phyloP scores from a whole-genome alignment of 352 stramenopile species.

The Phytophthora capsici region DNA sequence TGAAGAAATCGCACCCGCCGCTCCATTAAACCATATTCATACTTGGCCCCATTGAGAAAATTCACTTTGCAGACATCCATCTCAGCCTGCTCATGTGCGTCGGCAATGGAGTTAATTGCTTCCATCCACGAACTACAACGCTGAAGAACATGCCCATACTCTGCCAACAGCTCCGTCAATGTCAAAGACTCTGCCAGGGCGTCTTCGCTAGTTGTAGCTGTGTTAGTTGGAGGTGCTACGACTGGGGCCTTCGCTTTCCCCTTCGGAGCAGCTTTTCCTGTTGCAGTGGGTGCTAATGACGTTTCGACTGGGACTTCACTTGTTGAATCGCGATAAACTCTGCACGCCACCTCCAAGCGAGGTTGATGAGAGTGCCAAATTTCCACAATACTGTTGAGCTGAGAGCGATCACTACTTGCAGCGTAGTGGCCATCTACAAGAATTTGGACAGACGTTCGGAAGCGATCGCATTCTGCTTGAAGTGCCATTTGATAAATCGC shows the following conservation, averaged over 20 bases:
- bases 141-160: slow-evolving; percentile 54
- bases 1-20: slow-evolving; percentile 59
- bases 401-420: slow-evolving; percentile 47
- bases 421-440: slow-evolving; percentile 58
- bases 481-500: slow-evolving; percentile 60
- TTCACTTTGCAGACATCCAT: slow-evolving; percentile 53
- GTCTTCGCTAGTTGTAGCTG: slow-evolving; percentile 21
- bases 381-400: slow-evolving; percentile 41
- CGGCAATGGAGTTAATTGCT: slow-evolving; percentile 27
- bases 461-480: slow-evolving; percentile 78
- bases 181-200: slow-evolving; percentile 36
- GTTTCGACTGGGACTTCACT: slow-evolving; percentile 25
- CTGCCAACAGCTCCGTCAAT: slow-evolving; percentile 47
- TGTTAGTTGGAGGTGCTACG: slow-evolving; percentile 22
- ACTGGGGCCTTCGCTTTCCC: slow-evolving; percentile 46
- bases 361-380: slow-evolving; percentile 29
- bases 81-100: slow-evolving; percentile 6
- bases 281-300: slow-evolving; percentile 7
- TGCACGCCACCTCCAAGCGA: slow-evolving; percentile 45
- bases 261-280: slow-evolving; percentile 43
- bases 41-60: slow-evolving; percentile 59
- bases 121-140: slow-evolving; percentile 53
- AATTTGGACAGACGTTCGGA: slow-evolving; percentile 62
- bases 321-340: slow-evolving; percentile 47
- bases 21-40: slow-evolving; percentile 65